Evolutionary conservation across 2,329 filamentous ascomycete genomes (phyloP).

Genomic region (Mariannaea sp.): DNA sequence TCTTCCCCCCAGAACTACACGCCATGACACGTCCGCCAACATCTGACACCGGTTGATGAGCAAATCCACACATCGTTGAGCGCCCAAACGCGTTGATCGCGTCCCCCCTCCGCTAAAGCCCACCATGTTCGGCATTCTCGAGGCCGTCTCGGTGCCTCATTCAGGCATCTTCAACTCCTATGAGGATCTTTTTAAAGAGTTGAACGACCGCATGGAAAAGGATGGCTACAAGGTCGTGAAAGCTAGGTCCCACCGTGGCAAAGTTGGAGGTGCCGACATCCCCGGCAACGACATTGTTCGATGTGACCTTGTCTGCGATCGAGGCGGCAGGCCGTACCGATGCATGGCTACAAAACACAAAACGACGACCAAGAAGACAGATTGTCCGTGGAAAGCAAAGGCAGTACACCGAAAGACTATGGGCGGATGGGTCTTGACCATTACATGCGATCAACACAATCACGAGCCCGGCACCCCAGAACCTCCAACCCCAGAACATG

Average conservation of each 20-base stretch:
- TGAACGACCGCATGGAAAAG: constrained; percentile 49
- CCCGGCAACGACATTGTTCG: constrained; percentile 51
- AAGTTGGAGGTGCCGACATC: constrained; percentile 47
- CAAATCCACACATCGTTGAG: constrained; percentile 39
- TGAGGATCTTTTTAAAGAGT: constrained; percentile 48
- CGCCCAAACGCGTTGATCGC: constrained; percentile 36
- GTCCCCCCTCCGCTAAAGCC: constrained; percentile 18
- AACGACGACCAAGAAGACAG: constrained; percentile 52
- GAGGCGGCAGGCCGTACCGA: constrained; percentile 50
- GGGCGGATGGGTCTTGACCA: constrained; percentile 51
- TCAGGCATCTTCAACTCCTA: constrained; percentile 46
- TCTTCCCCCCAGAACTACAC: constrained; percentile 23
- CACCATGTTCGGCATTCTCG: constrained; percentile 51
- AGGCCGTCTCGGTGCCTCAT: constrained; percentile 46
- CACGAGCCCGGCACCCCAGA: constrained; percentile 52
- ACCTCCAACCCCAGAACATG: constrained; percentile 44
- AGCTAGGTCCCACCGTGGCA: constrained; percentile 49
- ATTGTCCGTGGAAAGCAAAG: constrained; percentile 53
- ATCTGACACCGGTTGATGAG: constrained; percentile 38
- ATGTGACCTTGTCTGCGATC: constrained; percentile 52
- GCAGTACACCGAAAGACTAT: constrained; percentile 50
- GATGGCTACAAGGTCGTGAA: constrained; percentile 54
- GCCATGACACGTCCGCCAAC: constrained; percentile 27
- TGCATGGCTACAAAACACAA: constrained; percentile 52
- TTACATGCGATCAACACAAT: constrained; percentile 51